These are phyloP conservation scores for Aureobasidium sp. DNA, from an alignment of 2,329 filamentous ascomycete genomes.

Conservation along the genomic window DNA sequence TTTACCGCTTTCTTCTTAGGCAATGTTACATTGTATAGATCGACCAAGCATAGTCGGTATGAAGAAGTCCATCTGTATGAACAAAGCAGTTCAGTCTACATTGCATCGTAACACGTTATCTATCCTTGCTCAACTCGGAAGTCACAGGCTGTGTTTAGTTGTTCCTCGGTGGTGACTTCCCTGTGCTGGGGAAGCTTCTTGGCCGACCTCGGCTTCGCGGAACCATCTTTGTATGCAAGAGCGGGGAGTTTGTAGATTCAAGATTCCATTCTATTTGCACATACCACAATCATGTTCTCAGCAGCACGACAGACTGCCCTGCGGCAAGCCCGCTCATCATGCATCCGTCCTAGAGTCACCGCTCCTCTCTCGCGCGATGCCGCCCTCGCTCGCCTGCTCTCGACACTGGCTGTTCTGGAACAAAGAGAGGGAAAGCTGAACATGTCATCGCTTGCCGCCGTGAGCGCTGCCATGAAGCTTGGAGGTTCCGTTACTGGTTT, in stretches of 20 bases:
- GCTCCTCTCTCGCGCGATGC: slow-evolving; percentile 44
- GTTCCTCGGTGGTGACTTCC: not conserved
- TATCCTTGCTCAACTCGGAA: not conserved
- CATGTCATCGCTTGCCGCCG: slow-evolving; percentile 70
- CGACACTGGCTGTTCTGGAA: slow-evolving; percentile 85
- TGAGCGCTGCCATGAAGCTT: slow-evolving; percentile 79
- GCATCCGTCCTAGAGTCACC: slow-evolving; percentile 26
- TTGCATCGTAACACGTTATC: not conserved
- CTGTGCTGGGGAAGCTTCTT: not conserved
- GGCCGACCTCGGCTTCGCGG: slow-evolving; percentile 6
- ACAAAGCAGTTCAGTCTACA: too few species aligned
- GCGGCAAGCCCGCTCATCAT: slow-evolving; percentile 22
- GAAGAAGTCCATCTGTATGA: too few species aligned
- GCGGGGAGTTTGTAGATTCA: not conserved
- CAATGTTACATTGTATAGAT: too few species aligned
- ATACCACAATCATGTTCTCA: slow-evolving; percentile 18
- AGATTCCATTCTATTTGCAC: not conserved
- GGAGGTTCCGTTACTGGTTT: slow-evolving; percentile 83
- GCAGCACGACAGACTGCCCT: slow-evolving; percentile 18
- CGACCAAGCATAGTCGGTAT: too few species aligned
- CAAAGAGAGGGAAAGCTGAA: slow-evolving; percentile 86
- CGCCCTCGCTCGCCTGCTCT: slow-evolving; percentile 63
- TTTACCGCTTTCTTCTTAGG: too few species aligned
- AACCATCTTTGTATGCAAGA: slow-evolving; percentile 1
- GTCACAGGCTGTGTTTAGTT: not conserved